These are phyloP conservation scores for Elongisporangium prolatum DNA, from an alignment of 352 stramenopile species.

Conservation along the genomic window DNA sequence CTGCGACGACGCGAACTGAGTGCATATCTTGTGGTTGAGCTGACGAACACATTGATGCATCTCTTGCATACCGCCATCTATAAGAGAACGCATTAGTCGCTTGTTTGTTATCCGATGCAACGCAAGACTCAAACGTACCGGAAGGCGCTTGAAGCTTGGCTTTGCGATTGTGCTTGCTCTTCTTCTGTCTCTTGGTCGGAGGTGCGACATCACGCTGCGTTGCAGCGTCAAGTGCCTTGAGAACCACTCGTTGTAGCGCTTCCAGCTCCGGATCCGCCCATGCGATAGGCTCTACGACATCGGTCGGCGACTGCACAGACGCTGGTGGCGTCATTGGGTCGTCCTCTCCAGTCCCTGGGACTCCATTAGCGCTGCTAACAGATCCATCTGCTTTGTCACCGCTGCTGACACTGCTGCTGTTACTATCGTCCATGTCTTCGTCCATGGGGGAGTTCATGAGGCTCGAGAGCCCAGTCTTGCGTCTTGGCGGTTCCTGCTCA, in stretches of 20 bases:
- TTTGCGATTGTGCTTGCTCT: constrained; percentile 42
- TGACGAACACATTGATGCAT: constrained; percentile 29
- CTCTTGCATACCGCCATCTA: constrained; percentile 10
- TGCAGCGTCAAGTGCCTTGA: constrained; percentile 15
- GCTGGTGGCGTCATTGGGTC: constrained; percentile 1
- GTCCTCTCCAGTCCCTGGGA: background rate
- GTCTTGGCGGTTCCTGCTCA: background rate
- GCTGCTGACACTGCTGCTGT: background rate
- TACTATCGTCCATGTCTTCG: constrained; percentile 8
- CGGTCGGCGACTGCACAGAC: constrained; percentile 8
- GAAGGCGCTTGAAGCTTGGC: constrained; percentile 2
- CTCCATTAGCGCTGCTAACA: background rate
- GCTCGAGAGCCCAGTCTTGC: constrained; percentile 29
- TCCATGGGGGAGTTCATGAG: constrained; percentile 66
- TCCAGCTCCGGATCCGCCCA: constrained; percentile 34
- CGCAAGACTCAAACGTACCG: constrained; percentile 2
- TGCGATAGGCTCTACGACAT: constrained; percentile 20
- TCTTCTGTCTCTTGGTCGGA: constrained; percentile 58
- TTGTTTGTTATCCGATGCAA: constrained; percentile 5
- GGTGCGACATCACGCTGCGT: constrained; percentile 22
- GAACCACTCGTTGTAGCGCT: constrained; percentile 27
- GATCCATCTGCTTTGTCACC: background rate
- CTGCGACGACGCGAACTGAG: constrained; percentile 19
- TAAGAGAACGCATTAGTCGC: background rate
- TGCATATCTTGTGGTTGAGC: constrained; percentile 31